These are phyloP conservation scores for Blastobotrys chiropterorum DNA, from an alignment of 805 yeast species.

Conservation along the genomic window DNA sequence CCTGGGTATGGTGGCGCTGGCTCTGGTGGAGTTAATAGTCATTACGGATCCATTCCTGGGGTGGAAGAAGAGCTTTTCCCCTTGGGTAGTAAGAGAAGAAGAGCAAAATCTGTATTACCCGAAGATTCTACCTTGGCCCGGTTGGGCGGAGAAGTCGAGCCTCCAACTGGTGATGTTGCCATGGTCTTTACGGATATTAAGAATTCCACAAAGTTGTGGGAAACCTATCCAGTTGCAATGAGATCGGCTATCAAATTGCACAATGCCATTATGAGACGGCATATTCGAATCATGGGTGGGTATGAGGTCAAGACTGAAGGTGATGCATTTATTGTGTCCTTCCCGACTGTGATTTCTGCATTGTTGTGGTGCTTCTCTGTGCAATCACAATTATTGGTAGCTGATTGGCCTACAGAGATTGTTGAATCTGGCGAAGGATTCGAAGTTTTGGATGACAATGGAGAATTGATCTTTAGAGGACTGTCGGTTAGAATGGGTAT, in stretches of 20 bases:
- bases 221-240: constrained; percentile 87
- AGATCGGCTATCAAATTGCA: constrained; percentile 93
- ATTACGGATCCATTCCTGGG: constrained; percentile 8
- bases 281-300: constrained; percentile 87
- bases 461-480: constrained; percentile 70
- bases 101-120: constrained; percentile 46
- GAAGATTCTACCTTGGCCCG: constrained; percentile 78
- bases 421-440: constrained; percentile 78
- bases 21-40: not conserved
- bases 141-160: constrained; percentile 76
- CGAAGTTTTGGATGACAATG: constrained; percentile 59
- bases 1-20: constrained; percentile 7
- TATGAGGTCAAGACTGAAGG: constrained; percentile 99
- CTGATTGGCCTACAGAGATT: constrained; percentile 95
- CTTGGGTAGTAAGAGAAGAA: constrained; percentile 34
- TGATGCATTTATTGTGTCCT: constrained; percentile 97
- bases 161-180: constrained; percentile 91
- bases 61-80: constrained; percentile 30
- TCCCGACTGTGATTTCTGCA: constrained; percentile 87
- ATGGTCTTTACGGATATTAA: constrained; percentile 97
- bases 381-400: constrained; percentile 72
- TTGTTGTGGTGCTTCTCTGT: constrained; percentile 91
- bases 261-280: constrained; percentile 90
- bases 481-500: constrained; percentile 96
- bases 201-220: constrained; percentile 92